Percentiles rank a stretch among this genome's conserved stretches.
phyloP scores from a whole-genome alignment of 2,329 filamentous ascomycete species.

The Colletotrichum sansevieriae region DNA sequence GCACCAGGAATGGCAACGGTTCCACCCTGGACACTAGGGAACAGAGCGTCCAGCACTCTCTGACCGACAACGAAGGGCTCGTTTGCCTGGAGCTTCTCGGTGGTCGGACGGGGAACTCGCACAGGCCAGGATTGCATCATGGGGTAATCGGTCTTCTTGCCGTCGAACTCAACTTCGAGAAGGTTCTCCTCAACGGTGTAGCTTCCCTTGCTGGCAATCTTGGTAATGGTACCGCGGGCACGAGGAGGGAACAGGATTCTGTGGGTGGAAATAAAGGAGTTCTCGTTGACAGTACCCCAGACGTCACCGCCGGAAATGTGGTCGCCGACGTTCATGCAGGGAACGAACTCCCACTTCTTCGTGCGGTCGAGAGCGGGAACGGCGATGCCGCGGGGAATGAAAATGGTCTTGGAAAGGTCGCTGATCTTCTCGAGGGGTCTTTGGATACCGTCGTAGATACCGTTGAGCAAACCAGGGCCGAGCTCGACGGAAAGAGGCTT shows the following conservation, averaged over 20 bases:
- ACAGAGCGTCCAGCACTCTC: conserved; percentile 94
- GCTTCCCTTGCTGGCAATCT: conserved; percentile 87
- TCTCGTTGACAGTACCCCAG: conserved; percentile 95
- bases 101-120: conserved; percentile 91
- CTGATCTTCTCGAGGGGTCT: conserved; percentile 90
- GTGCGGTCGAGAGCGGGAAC: conserved; percentile 88
- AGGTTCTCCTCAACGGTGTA: conserved; percentile 97
- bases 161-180: conserved; percentile 96
- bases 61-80: conserved; percentile 96
- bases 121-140: conserved; percentile 99
- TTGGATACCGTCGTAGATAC: conserved; percentile 99
- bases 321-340: conserved; percentile 92
- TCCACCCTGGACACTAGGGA: conserved; percentile 95
- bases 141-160: conserved; percentile 90
- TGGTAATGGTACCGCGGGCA: conserved; percentile 91
- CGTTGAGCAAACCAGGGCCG: conserved; percentile 96
- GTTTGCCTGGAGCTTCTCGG: conserved; percentile 90
- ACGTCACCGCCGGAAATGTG: conserved; percentile 97
- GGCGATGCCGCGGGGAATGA: conserved; percentile 94
- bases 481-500: conserved; percentile 98
- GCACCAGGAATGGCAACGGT: conserved; percentile 98
- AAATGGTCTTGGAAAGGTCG: conserved; percentile 85
- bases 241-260: conserved; percentile 93
- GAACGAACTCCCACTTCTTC: conserved; percentile 97
- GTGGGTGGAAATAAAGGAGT: conserved; percentile 93